phyloP scores from a whole-genome alignment of 1,284 basidiomycete species.

The Heterobasidion occidentale region DNA sequence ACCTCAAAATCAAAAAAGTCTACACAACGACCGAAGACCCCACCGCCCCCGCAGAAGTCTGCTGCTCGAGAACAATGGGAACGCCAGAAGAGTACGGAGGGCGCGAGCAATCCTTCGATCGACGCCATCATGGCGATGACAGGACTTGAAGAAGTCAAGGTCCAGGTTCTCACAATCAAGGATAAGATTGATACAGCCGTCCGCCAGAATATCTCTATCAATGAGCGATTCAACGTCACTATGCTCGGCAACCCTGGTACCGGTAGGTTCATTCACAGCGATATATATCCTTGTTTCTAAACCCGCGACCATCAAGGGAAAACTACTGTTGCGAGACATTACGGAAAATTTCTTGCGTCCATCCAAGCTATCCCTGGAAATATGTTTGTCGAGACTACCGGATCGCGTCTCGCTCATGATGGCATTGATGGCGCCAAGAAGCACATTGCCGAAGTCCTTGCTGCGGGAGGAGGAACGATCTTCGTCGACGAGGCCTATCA shows the following conservation, averaged over 20 bases:
- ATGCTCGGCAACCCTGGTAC: conserved; percentile 28
- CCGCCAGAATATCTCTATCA: conserved; percentile 18
- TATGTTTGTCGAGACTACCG: conserved; percentile 53
- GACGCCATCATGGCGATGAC: conserved; percentile 26
- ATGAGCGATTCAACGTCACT: conserved; percentile 22
- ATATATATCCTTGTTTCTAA: not conserved
- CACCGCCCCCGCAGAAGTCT: conserved; percentile 2
- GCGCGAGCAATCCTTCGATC: conserved; percentile 17
- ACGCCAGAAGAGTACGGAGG: conserved; percentile 21
- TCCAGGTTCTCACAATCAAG: conserved; percentile 21
- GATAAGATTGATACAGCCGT: conserved; percentile 18
- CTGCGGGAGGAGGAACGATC: conserved; percentile 50
- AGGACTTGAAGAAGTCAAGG: conserved; percentile 24
- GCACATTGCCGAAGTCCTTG: conserved; percentile 35
- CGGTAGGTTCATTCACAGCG: conserved; percentile 14
- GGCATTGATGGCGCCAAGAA: conserved; percentile 46
- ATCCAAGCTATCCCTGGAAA: conserved; percentile 44
- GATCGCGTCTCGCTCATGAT: conserved; percentile 47
- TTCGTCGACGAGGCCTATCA: conserved; percentile 69
- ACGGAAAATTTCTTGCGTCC: conserved; percentile 52
- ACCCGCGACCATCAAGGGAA: conserved; percentile 35
- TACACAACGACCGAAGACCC: not conserved
- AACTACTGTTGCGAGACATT: conserved; percentile 59
- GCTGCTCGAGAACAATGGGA: conserved; percentile 17
- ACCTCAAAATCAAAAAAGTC: not conserved